These are phyloP conservation scores for Syzygium jambos DNA, from an alignment of 345 rosid species.

Conservation along the genomic window DNA sequence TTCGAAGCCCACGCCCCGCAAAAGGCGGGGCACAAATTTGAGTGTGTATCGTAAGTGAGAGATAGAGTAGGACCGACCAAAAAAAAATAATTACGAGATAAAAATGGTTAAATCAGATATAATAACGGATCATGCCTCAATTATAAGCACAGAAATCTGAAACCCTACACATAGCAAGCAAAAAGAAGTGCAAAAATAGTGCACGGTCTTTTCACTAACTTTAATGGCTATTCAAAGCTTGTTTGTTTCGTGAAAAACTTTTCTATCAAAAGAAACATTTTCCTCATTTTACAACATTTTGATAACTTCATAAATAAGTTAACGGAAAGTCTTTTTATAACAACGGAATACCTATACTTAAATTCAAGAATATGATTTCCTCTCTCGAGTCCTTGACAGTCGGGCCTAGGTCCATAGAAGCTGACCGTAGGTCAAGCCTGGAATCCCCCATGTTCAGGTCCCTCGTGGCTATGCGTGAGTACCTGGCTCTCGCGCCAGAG, in stretches of 20 bases:
- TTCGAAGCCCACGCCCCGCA: too few relatives aligned
- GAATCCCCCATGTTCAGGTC: fast-evolving
- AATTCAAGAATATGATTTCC: too few relatives aligned
- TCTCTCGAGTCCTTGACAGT: neutral
- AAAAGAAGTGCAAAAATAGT: neutral
- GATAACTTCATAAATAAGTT: neutral
- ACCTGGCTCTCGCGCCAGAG: fast-evolving
- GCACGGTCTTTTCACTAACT: neutral
- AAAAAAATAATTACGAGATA: neutral
- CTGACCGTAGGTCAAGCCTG: fast-evolving
- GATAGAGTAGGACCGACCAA: too few relatives aligned
- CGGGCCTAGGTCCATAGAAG: neutral
- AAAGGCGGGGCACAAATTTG: too few relatives aligned
- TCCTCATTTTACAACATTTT: neutral
- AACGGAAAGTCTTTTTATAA: neutral
- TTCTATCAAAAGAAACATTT: neutral
- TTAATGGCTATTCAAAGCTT: neutral
- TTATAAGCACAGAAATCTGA: neutral
- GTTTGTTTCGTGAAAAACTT: neutral
- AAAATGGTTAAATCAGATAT: neutral
- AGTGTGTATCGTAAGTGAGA: too few relatives aligned
- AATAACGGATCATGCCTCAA: neutral
- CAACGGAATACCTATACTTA: too few relatives aligned
- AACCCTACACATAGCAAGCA: neutral
- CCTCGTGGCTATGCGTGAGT: neutral